A percentile compares a stretch with the other conserved stretches of the same genome.
phyloP scores from a whole-genome alignment of 2,329 filamentous ascomycete genomes.

The Trichoderma arundinaceum region DNA sequence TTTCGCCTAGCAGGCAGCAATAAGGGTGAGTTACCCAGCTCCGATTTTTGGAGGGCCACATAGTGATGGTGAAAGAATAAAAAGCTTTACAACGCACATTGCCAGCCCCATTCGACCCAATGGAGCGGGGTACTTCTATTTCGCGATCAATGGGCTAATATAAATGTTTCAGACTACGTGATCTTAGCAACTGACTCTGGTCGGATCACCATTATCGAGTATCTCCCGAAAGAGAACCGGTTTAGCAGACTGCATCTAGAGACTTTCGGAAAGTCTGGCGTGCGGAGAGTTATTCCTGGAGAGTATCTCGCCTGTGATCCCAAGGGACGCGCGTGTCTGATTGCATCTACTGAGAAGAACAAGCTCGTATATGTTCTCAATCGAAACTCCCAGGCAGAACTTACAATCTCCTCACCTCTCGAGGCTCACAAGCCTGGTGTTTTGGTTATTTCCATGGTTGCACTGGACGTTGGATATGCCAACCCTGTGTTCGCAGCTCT shows the following conservation, averaged over 20 bases:
- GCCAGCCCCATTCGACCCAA: slow-evolving; percentile 33
- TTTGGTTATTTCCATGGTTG: slow-evolving; percentile 84
- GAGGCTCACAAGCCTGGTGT: slow-evolving; percentile 95
- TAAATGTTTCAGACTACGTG: slow-evolving; percentile 75
- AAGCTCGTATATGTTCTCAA: slow-evolving; percentile 99
- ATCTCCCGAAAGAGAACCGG: slow-evolving; percentile 81
- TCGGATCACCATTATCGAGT: slow-evolving; percentile 92
- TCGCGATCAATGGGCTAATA: slow-evolving; percentile 39
- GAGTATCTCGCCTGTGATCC: slow-evolving; percentile 96
- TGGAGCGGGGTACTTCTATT: slow-evolving; percentile 39
- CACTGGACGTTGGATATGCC: slow-evolving; percentile 93
- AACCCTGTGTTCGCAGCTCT: slow-evolving; percentile 96
- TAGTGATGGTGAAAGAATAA: slow-evolving; percentile 31
- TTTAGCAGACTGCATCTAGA: slow-evolving; percentile 92
- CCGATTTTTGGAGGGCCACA: slow-evolving; percentile 24
- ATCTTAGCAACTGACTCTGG: slow-evolving; percentile 96
- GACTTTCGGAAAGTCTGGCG: slow-evolving; percentile 96
- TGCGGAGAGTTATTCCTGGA: slow-evolving; percentile 90
- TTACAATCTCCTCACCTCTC: slow-evolving; percentile 95
- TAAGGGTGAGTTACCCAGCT: slow-evolving; percentile 77
- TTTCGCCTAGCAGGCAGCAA: slow-evolving; percentile 92
- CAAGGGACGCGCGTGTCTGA: slow-evolving; percentile 91
- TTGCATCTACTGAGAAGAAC: slow-evolving; percentile 96
- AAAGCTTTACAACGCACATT: slow-evolving; percentile 37
- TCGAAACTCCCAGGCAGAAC: slow-evolving; percentile 88